These are phyloP conservation scores for Termitomyces sp. DNA, from an alignment of 768 basidiomycete genomes.

Conservation along the genomic window DNA sequence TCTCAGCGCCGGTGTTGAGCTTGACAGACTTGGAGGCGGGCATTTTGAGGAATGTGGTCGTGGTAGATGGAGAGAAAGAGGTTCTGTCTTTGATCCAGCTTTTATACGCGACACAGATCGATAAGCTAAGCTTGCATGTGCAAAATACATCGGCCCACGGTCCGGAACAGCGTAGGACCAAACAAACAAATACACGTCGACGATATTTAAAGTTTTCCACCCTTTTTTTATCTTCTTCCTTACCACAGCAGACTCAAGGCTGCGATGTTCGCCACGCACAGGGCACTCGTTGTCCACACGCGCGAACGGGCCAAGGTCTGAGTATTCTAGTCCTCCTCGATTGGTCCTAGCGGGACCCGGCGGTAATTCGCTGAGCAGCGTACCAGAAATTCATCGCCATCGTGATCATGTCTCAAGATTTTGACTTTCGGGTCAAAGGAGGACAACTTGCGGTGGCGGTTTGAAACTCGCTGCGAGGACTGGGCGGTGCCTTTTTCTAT, in stretches of 20 bases:
- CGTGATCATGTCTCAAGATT: conserved; percentile 38
- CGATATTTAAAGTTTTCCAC: neutral
- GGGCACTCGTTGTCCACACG: conserved; percentile 31
- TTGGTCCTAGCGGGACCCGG: conserved; percentile 61
- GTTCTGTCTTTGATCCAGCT: neutral
- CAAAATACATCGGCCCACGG: neutral
- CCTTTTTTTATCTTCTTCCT: neutral
- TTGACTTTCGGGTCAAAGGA: conserved; percentile 29
- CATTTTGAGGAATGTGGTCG: conserved; percentile 30
- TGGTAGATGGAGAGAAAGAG: conserved; percentile 1
- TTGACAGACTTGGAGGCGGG: conserved; percentile 46
- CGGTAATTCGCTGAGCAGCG: conserved; percentile 53
- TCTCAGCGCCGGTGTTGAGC: conserved; percentile 74
- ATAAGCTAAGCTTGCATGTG: conserved; percentile 15
- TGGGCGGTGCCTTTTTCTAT: conserved; percentile 30
- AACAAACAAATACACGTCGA: neutral
- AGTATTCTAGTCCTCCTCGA: conserved; percentile 64
- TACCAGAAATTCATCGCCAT: conserved; percentile 59
- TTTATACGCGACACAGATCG: conserved; percentile 10
- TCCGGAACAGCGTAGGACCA: neutral
- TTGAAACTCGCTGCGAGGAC: conserved; percentile 60
- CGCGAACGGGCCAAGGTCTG: conserved; percentile 85
- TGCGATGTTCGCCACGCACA: conserved; percentile 66
- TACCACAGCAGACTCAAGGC: conserved; percentile 46
- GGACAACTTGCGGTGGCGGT: conserved; percentile 28